Evolutionary conservation across 768 basidiomycete species (phyloP).

Genomic region (Amanita jacksonii): DNA sequence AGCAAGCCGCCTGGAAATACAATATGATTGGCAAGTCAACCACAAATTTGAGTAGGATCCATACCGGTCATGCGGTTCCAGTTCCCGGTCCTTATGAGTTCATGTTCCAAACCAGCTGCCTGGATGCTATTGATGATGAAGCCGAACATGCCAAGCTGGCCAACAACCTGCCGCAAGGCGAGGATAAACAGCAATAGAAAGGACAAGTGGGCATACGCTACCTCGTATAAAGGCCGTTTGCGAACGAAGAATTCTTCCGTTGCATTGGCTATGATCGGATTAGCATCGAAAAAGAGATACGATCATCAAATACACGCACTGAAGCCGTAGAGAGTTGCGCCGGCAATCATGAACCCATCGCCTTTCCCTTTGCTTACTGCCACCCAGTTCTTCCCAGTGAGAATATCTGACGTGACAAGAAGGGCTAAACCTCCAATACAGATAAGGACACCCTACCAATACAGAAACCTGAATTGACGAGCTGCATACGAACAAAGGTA

Average conservation of each 20-base stretch:
- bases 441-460: slow-evolving; percentile 53
- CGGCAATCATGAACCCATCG: slow-evolving; percentile 80
- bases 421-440: slow-evolving; percentile 70
- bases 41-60: slow-evolving; percentile 14
- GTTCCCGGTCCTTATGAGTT: slow-evolving; percentile 48
- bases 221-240: slow-evolving; percentile 71
- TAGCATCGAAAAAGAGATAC: background rate
- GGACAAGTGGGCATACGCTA: slow-evolving; percentile 11
- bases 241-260: slow-evolving; percentile 86
- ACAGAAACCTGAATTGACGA: background rate
- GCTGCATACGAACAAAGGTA: background rate
- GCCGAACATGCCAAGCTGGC: slow-evolving; percentile 82
- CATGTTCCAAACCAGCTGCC: slow-evolving; percentile 65
- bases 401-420: slow-evolving; percentile 68
- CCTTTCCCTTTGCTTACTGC: slow-evolving; percentile 64
- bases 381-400: slow-evolving; percentile 68
- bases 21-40: slow-evolving; percentile 3
- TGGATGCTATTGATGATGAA: slow-evolving; percentile 73
- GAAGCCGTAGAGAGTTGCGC: slow-evolving; percentile 80
- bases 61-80: slow-evolving; percentile 69
- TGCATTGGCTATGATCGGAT: slow-evolving; percentile 52
- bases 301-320: slow-evolving; percentile 36
- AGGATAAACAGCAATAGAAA: background rate
- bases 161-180: slow-evolving; percentile 47
- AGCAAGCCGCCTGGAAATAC: slow-evolving; percentile 31